Conservation (phyloP, 768 basidiomycete species). For the Xerocomus potaroensis region DNA sequence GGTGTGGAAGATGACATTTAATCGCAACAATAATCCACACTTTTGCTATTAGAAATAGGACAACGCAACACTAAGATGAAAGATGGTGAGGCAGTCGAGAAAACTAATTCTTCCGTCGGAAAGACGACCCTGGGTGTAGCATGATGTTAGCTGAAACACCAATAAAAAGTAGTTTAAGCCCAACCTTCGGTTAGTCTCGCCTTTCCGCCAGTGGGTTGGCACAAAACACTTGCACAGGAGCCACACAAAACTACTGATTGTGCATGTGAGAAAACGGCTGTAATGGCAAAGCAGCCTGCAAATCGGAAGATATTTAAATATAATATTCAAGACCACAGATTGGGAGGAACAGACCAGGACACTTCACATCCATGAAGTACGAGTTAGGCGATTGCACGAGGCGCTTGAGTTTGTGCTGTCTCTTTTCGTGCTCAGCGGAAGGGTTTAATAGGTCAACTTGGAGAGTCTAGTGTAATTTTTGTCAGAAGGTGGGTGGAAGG, state of each 20-base stretch:
- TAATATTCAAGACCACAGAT: neutral
- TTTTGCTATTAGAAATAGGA: constrained; percentile 6
- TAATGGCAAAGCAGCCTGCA: constrained; percentile 90
- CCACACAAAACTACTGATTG: constrained; percentile 95
- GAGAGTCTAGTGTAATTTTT: constrained; percentile 73
- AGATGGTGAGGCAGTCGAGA: neutral
- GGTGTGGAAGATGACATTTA: constrained; percentile 4
- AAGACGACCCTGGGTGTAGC: constrained; percentile 76
- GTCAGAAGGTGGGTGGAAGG: constrained; percentile 4
- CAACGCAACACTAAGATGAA: constrained; percentile 2
- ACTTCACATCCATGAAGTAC: constrained; percentile 99
- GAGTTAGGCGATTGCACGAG: constrained; percentile 98
- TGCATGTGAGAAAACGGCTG: constrained; percentile 98
- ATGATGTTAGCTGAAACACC: constrained; percentile 8
- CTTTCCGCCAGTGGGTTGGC: constrained; percentile 98
- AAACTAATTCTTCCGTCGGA: constrained; percentile 89
- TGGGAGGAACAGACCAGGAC: constrained; percentile 64
- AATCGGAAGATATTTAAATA: neutral
- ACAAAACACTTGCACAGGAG: constrained; percentile 89
- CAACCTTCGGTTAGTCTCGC: constrained; percentile 96
- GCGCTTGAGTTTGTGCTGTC: constrained; percentile 98
- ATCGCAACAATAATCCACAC: constrained; percentile 10
- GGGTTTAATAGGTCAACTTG: constrained; percentile 98
- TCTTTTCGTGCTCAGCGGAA: constrained; percentile 77
- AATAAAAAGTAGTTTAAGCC: constrained; percentile 25